Base-by-base conservation (phyloP, 352 stramenopile species). In the Pythium biforme region DNA sequence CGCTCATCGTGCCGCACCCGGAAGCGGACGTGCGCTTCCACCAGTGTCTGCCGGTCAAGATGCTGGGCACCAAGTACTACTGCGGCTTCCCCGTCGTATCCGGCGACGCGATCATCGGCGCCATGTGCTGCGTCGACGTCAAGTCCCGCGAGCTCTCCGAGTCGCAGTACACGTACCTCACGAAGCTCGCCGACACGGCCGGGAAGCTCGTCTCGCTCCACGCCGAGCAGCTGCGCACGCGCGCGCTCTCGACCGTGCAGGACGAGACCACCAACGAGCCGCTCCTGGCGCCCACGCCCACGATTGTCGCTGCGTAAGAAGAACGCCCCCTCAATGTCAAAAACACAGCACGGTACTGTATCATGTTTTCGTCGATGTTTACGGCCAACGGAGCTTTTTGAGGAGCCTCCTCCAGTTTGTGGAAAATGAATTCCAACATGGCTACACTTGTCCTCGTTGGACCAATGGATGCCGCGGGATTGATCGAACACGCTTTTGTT, bases 11-110 rank as follows among this genome's bases (percentile, higher is more conserved):
- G 67, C 75, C 70, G 8, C 76, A 89, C 48, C 68, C 75, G 0
- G 75, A 86, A 33, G 69, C 80, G 0, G 83, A 92, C 66, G 76
- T 90, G 55, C 83, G 83, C n/a, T 92, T 92, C 27, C 70, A 77
- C 54, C 66, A 81, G 37, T 61, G 56, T 14, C 20, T 51, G 5
- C 66, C 71, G 1, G 68, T 65, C 64, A 59, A 33, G 33, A 62
- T 58, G 53, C 72, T 83, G 31, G 67, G 69, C 14, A 71, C 77
- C 31, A 82, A 77, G 59, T 92, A 89, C 66, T 90, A 92, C 78
- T 90, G 79, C 67, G 83, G 83, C 8, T 90, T 90, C 45, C 83
- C 83, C 15, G 51, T 92, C 22, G 25, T 85, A 6, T 66, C 72
- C 2, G 58, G 68, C 1, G 68, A 86, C 54, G 59, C 68, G 10